phyloP scores from a whole-genome alignment of 2,329 filamentous ascomycete species.

The Aspergillus spinulosporus region DNA sequence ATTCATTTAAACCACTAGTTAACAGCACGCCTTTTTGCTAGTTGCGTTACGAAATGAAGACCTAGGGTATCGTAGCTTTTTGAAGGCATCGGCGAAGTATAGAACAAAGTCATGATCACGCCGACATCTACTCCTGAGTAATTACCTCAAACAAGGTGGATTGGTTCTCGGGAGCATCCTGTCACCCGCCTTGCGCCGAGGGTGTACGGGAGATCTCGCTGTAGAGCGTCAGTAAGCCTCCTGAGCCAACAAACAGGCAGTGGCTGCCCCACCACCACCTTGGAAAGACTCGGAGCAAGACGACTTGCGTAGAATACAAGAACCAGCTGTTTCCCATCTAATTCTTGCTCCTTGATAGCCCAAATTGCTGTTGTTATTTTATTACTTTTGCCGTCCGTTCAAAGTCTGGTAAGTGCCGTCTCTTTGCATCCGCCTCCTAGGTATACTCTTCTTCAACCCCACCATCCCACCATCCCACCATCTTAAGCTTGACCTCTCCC shows the following conservation, averaged over 20 bases:
- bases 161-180: conserved; percentile 3
- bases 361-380: conserved; percentile 6
- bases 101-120: not conserved
- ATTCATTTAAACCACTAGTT: not conserved
- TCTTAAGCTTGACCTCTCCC: conserved; percentile 12
- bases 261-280: conserved; percentile 37
- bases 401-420: conserved; percentile 11
- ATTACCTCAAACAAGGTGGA: not conserved
- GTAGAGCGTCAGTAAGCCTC: conserved; percentile 26
- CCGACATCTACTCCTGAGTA: not conserved
- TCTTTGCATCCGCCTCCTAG: not conserved
- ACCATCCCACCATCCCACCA: conserved; percentile 15
- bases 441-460: not conserved
- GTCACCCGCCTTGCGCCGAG: conserved; percentile 35
- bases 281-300: conserved; percentile 42
- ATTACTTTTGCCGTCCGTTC: conserved; percentile 6
- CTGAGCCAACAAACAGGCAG: conserved; percentile 27
- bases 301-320: conserved; percentile 23
- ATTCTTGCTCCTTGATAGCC: conserved; percentile 1
- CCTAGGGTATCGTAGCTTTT: not conserved
- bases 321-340: conserved; percentile 16
- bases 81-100: not conserved
- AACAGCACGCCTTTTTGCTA: not conserved
- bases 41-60: not conserved
- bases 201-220: conserved; percentile 42